A percentile compares a stretch with the other conserved stretches of the same genome.
phyloP scores from a whole-genome alignment of 768 basidiomycete species.

The Melanogaster broomeanus region DNA sequence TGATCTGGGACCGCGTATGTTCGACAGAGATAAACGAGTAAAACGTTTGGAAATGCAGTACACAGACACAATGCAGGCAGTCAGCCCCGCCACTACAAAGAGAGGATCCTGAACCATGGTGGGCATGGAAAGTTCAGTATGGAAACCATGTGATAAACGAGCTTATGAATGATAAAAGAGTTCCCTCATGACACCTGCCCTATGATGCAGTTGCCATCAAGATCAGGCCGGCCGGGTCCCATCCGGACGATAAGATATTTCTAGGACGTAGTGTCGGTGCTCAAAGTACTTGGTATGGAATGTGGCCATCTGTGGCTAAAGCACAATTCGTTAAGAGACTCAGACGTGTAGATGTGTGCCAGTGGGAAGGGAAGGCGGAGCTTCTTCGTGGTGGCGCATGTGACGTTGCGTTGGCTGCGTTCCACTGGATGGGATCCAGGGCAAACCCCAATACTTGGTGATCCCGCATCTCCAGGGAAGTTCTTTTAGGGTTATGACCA shows the following conservation, averaged over 20 bases:
- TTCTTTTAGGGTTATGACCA: neutral
- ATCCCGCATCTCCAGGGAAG: neutral
- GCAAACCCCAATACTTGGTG: neutral
- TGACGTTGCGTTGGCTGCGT: no score
- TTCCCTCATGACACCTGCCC: conserved; percentile 3
- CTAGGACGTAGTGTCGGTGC: neutral
- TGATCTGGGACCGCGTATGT: neutral
- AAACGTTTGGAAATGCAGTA: neutral
- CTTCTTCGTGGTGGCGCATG: no score
- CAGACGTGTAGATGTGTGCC: no score
- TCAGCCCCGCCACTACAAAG: neutral
- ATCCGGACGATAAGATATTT: conserved; percentile 5
- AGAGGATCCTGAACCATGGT: conserved; percentile 14
- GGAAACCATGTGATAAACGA: neutral
- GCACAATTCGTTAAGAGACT: no score
- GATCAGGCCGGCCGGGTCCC: neutral
- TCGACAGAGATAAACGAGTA: neutral
- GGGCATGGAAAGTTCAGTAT: neutral
- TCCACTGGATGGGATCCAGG: no score
- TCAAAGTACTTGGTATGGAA: neutral
- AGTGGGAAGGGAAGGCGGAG: neutral
- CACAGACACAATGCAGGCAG: neutral
- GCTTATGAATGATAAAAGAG: conserved; percentile 3
- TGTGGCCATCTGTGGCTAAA: neutral
- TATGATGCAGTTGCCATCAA: neutral